Evolutionary conservation across 2,329 filamentous ascomycete species (phyloP).

Genomic region (Colletotrichum karsti): DNA sequence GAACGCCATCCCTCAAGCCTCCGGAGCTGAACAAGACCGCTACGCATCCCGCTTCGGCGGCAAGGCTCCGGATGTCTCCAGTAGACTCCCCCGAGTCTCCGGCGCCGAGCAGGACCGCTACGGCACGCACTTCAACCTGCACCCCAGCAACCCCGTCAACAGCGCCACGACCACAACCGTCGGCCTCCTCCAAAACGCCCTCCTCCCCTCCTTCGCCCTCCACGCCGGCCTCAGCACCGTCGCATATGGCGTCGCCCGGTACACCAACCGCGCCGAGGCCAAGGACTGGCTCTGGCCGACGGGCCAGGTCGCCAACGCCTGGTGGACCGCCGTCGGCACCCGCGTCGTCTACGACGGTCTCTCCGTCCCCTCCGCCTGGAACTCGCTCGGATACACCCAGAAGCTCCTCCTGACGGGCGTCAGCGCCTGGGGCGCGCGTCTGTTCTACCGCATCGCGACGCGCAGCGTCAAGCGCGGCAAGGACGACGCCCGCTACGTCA

Average conservation of each 20-base stretch:
- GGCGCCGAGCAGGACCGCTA: slow-evolving; percentile 32
- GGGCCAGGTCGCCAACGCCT: slow-evolving; percentile 64
- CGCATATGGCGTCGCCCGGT: slow-evolving; percentile 59
- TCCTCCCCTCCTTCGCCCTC: slow-evolving; percentile 62
- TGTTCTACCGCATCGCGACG: slow-evolving; percentile 62
- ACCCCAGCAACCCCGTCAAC: slow-evolving; percentile 23
- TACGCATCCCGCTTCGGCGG: slow-evolving; percentile 22
- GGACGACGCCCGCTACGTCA: slow-evolving; percentile 65
- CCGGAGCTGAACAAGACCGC: slow-evolving; percentile 26
- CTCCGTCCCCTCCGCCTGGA: slow-evolving; percentile 53
- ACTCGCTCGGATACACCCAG: slow-evolving; percentile 60
- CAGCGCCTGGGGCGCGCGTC: slow-evolving; percentile 64
- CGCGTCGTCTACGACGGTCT: slow-evolving; percentile 54
- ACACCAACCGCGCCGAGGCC: slow-evolving; percentile 63
- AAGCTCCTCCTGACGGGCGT: slow-evolving; percentile 64
- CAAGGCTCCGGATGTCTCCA: slow-evolving; percentile 12
- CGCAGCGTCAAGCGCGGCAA: slow-evolving; percentile 57
- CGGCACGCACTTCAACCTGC: slow-evolving; percentile 33
- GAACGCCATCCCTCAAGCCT: slow-evolving; percentile 5
- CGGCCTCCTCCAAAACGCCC: slow-evolving; percentile 60
- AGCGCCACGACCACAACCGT: slow-evolving; percentile 37
- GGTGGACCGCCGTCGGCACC: slow-evolving; percentile 67
- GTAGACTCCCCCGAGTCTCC: slow-evolving; percentile 11
- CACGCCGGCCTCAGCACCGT: slow-evolving; percentile 60
- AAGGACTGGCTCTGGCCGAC: slow-evolving; percentile 69